Percentiles rank a stretch among this genome's conserved stretches.
Conservation (phyloP, 148 eudicot species). For the Cornus florida region DNA sequence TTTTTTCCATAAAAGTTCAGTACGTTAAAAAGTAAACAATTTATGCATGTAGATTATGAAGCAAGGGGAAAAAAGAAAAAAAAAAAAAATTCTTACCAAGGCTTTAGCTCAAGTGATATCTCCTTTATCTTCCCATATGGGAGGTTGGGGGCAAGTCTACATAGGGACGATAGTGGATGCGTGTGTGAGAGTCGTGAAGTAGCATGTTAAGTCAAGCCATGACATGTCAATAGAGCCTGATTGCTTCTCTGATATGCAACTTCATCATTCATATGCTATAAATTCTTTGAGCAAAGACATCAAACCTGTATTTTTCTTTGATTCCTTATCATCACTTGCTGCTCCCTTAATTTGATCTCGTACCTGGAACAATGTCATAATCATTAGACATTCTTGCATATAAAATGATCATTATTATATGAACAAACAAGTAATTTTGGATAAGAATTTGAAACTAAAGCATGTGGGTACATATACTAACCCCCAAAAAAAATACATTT, state of each 20-base stretch:
- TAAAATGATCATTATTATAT: too few relatives aligned
- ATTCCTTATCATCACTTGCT: slow-evolving; percentile 74
- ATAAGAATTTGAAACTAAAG: not conserved
- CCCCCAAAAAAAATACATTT: too few relatives aligned
- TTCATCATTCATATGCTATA: slow-evolving; percentile 4
- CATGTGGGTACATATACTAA: not conserved
- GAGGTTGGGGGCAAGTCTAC: too few relatives aligned
- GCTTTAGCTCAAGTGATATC: too few relatives aligned
- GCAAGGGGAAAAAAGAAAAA: too few relatives aligned
- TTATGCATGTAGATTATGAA: too few relatives aligned
- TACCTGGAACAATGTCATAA: slow-evolving; percentile 50
- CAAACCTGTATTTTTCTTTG: slow-evolving; percentile 86
- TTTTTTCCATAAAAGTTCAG: too few relatives aligned
- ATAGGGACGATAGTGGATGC: too few relatives aligned
- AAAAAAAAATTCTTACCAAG: too few relatives aligned
- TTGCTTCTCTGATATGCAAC: slow-evolving; percentile 3
- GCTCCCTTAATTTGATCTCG: slow-evolving; percentile 91
- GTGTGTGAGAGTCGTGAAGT: not conserved
- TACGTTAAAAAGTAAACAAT: too few relatives aligned
- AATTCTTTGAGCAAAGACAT: slow-evolving; percentile 1
- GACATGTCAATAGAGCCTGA: not conserved
- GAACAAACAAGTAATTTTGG: not conserved
- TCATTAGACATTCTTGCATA: slow-evolving; percentile 12
- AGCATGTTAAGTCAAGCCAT: not conserved
- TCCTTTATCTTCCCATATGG: too few relatives aligned